These are phyloP conservation scores for Andrographis paniculata DNA, from an alignment of 305 asterid genomes.

Conservation along the genomic window DNA sequence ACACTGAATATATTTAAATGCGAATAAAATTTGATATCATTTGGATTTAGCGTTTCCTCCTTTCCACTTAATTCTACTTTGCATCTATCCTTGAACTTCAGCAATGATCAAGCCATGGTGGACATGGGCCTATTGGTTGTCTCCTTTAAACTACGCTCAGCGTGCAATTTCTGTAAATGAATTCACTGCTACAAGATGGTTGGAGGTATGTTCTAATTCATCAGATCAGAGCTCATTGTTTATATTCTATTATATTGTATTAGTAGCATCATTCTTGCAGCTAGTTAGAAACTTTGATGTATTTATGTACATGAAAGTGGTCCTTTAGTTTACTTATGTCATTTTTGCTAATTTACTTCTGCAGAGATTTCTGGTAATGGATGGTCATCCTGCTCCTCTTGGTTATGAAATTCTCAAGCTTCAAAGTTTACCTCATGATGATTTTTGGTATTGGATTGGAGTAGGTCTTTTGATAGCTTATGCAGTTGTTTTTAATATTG, in stretches of 20 bases:
- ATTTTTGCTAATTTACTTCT: constrained; percentile 19
- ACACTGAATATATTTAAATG: no score
- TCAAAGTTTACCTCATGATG: constrained; percentile 51
- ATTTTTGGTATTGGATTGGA: constrained; percentile 85
- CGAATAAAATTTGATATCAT: no score
- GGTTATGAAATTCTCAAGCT: constrained; percentile 45
- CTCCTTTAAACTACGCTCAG: constrained; percentile 80
- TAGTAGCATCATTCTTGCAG: no score
- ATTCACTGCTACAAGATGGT: constrained; percentile 79
- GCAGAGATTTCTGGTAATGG: constrained; percentile 43
- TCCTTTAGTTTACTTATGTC: no score
- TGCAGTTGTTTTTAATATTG: constrained; percentile 54
- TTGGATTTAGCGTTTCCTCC: no score
- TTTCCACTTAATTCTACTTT: no score
- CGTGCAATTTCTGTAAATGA: constrained; percentile 80
- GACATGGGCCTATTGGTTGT: constrained; percentile 87
- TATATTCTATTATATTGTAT: no score
- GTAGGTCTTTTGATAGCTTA: constrained; percentile 54
- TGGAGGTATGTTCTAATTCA: constrained; percentile 36
- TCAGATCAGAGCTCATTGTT: constrained; percentile 12
- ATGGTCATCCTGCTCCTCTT: constrained; percentile 38
- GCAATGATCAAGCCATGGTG: constrained; percentile 85
- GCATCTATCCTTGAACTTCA: constrained; percentile 20
- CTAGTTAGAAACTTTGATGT: no score
- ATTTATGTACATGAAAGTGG: no score